Base-by-base conservation (phyloP, 1,284 basidiomycete species). In the Austroboletus novae-zelandiae region DNA sequence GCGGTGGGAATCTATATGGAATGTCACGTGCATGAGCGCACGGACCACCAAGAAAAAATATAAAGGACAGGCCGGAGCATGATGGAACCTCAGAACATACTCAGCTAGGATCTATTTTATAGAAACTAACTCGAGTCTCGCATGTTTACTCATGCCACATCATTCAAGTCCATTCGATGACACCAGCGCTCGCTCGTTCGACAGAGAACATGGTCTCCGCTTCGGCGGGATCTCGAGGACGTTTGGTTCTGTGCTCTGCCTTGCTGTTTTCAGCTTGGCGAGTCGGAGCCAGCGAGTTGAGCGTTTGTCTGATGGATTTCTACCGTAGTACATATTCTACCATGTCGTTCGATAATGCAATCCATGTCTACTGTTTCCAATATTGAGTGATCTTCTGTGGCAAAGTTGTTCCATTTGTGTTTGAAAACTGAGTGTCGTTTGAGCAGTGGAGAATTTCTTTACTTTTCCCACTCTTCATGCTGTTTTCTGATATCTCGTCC, bases 81-180 rank as follows among this genome's bases (percentile, higher is more conserved):
- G 29, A 29, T 53, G 64, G 66, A 74, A 76, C 79, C 61, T 74
- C 54, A 84, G 85, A 87, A 86, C 86, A 88, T 88, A 88, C 86
- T 89, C 85, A 85, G 77, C 78, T 79, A 87, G 86, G 86, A 88
- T 89, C 86, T 89, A 78, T 89, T 88, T 79, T 83, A 87, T 84
- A 88, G 85, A 82, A 84, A 84, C 86, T 87, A 84, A 87, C 86
- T 85, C 83, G 77, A 85, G 83, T 88, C 83, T 85, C 81, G 85
- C 85, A 86, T 86, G 84, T 87, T 85, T 86, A 86, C 77, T 79
- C 82, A 83, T 87, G 85, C 84, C 84, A 71, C 81, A 81, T 81
- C 76, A 78, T 85, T 85, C 78, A 80, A 77, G 80, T 87, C 81
- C 85, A 84, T 74, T 84, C 76, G 85, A 88, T 88, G 85, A 88